Percentiles rank a stretch among this genome's conserved stretches.
These are phyloP conservation scores for Galium porrigens DNA, from an alignment of 305 asterid genomes.

Conservation along the genomic window DNA sequence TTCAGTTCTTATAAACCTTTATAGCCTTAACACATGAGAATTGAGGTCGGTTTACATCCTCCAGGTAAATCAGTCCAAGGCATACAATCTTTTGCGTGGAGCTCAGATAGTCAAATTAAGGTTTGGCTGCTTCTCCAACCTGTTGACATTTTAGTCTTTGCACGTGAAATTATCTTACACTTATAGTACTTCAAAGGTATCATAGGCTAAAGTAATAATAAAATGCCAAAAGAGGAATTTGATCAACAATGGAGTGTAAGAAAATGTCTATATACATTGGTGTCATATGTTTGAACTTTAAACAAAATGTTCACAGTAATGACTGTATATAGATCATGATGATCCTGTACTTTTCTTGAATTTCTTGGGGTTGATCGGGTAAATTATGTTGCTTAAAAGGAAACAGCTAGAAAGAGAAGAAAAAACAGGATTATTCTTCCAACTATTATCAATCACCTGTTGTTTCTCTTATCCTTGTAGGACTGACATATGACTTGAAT, in stretches of 20 bases:
- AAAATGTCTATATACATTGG: not conserved
- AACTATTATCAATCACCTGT: not conserved
- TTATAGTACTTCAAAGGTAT: not conserved
- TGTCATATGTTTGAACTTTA: not conserved
- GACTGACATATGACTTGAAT: not conserved
- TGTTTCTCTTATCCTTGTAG: not conserved
- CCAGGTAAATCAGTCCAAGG: slow-evolving; percentile 75
- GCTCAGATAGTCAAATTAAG: slow-evolving; percentile 56
- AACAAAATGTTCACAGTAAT: not conserved
- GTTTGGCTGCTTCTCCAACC: slow-evolving; percentile 23
- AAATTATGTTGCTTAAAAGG: not conserved
- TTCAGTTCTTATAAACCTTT: not conserved
- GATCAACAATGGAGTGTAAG: not conserved
- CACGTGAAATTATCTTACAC: not conserved
- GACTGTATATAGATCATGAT: not conserved
- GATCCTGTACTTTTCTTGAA: not conserved
- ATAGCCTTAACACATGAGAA: slow-evolving; percentile 9
- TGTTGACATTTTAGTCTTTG: not conserved
- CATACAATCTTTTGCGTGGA: slow-evolving; percentile 39
- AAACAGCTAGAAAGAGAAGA: not conserved
- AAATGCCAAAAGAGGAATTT: not conserved
- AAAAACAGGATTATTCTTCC: not conserved
- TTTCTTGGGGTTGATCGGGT: not conserved
- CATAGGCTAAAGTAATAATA: not conserved
- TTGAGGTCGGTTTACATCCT: slow-evolving; percentile 12